Conservation (phyloP, 768 basidiomycete genomes). For the Mycena metata region DNA sequence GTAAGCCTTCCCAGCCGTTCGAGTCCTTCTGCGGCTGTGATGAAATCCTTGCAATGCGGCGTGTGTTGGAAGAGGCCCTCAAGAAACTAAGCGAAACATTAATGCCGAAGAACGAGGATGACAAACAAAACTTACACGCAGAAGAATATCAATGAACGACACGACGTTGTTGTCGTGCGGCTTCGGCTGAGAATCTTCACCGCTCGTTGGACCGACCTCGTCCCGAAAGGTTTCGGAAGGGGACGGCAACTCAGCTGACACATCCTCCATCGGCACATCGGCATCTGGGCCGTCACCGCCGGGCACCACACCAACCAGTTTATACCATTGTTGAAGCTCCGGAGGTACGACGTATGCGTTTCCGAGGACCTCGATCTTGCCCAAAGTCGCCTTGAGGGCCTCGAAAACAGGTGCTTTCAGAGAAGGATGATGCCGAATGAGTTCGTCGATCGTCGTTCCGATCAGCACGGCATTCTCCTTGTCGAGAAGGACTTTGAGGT, state of each 20-base stretch:
- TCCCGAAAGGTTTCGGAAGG: constrained; percentile 37
- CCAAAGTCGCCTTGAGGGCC: constrained; percentile 77
- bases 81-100: constrained; percentile 72
- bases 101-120: constrained; percentile 3
- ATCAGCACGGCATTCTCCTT: constrained; percentile 93
- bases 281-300: constrained; percentile 41
- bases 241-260: constrained; percentile 38
- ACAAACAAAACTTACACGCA: constrained; percentile 67
- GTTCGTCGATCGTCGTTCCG: constrained; percentile 93
- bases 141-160: constrained; percentile 83
- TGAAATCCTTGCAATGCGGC: constrained; percentile 91
- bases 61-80: constrained; percentile 96
- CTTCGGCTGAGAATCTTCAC: constrained; percentile 57
- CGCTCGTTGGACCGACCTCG: constrained; percentile 34
- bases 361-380: constrained; percentile 82
- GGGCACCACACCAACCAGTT: constrained; percentile 54
- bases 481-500: constrained; percentile 88
- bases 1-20: constrained; percentile 82
- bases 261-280: constrained; percentile 67
- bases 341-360: constrained; percentile 67
- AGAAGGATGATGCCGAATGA: constrained; percentile 94
- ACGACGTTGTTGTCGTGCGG: constrained; percentile 83
- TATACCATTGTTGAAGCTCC: constrained; percentile 78
- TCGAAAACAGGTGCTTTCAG: constrained; percentile 87
- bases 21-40: constrained; percentile 79